phyloP scores from a whole-genome alignment of 2,329 filamentous ascomycete genomes.

The Teratosphaeria zuluensis region DNA sequence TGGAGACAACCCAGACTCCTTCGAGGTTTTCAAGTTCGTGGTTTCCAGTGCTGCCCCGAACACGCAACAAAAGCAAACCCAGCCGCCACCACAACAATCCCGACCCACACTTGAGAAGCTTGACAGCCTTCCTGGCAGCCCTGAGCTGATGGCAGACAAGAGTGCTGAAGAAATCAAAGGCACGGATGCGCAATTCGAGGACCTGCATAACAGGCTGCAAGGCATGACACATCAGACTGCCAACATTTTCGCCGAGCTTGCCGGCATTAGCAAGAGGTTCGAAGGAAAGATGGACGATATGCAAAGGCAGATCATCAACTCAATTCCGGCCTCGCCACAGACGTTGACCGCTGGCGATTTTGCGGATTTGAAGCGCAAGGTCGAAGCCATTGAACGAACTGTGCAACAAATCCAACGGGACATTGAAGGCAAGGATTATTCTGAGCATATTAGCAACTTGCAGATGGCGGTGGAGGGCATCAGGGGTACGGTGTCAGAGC shows the following conservation, averaged over 20 bases:
- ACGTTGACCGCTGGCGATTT: not conserved
- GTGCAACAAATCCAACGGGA: conserved; percentile 44
- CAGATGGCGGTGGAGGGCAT: conserved; percentile 38
- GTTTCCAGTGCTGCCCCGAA: conserved; percentile 41
- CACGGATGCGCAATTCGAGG: conserved; percentile 58
- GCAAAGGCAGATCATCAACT: conserved; percentile 37
- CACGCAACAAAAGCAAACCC: conserved; percentile 20
- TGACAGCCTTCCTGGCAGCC: conserved; percentile 32
- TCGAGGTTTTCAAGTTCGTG: conserved; percentile 82
- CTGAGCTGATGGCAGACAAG: conserved; percentile 30
- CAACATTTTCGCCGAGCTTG: conserved; percentile 50
- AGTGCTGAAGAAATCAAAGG: conserved; percentile 30
- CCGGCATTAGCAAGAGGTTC: conserved; percentile 40
- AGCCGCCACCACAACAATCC: not conserved
- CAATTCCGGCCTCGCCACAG: conserved; percentile 3
- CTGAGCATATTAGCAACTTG: conserved; percentile 43
- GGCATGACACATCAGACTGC: conserved; percentile 59
- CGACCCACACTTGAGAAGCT: conserved; percentile 14
- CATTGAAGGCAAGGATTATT: conserved; percentile 48
- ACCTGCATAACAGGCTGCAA: conserved; percentile 77
- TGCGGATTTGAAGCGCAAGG: conserved; percentile 4
- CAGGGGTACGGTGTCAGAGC: conserved; percentile 43
- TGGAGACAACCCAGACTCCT: conserved; percentile 85
- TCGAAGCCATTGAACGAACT: conserved; percentile 40
- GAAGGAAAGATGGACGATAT: conserved; percentile 26